Conservation (phyloP, 352 stramenopile genomes). For the Phytopythium kandeliae region DNA sequence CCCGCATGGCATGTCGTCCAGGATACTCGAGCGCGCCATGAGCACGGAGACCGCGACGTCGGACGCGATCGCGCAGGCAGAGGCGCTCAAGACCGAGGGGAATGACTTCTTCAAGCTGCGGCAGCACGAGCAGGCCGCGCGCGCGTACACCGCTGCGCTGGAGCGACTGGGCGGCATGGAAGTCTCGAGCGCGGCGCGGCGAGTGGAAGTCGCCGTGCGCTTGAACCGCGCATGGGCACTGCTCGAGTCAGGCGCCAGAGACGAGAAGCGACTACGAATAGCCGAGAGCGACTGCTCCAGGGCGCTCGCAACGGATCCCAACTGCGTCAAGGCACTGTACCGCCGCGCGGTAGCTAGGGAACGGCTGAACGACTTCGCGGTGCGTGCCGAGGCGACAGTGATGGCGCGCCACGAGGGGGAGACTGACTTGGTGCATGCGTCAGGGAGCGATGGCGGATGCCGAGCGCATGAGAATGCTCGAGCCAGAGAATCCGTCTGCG, state of each 20-base stretch:
- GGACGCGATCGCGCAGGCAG: slow-evolving; percentile 19
- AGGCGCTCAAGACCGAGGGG: slow-evolving; percentile 49
- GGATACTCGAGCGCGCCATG: not conserved
- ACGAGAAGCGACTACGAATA: slow-evolving; percentile 13
- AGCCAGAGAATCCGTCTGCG: slow-evolving; percentile 36
- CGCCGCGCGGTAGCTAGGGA: slow-evolving; percentile 72
- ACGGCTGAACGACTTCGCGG: slow-evolving; percentile 54
- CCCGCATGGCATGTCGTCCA: too few relatives aligned
- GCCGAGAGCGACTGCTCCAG: slow-evolving; percentile 70
- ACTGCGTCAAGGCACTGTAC: slow-evolving; percentile 90
- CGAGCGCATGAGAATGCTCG: slow-evolving; percentile 16
- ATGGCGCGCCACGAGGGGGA: not conserved
- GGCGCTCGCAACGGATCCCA: slow-evolving; percentile 54
- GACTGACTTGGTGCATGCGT: too few relatives aligned
- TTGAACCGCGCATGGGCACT: slow-evolving; percentile 62
- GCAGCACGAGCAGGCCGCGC: slow-evolving; percentile 33
- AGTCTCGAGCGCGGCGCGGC: slow-evolving; percentile 8
- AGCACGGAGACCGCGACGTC: slow-evolving; percentile 9
- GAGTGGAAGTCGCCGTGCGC: slow-evolving; percentile 42
- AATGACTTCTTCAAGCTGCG: slow-evolving; percentile 53
- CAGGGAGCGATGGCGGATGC: slow-evolving; percentile 33
- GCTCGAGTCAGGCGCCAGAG: slow-evolving; percentile 21
- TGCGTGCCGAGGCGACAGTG: slow-evolving; percentile 11
- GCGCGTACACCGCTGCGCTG: slow-evolving; percentile 40
- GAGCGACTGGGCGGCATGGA: not conserved